phyloP scores from a whole-genome alignment of 148 eudicot genomes.

The Fagopyrum homotropicum region DNA sequence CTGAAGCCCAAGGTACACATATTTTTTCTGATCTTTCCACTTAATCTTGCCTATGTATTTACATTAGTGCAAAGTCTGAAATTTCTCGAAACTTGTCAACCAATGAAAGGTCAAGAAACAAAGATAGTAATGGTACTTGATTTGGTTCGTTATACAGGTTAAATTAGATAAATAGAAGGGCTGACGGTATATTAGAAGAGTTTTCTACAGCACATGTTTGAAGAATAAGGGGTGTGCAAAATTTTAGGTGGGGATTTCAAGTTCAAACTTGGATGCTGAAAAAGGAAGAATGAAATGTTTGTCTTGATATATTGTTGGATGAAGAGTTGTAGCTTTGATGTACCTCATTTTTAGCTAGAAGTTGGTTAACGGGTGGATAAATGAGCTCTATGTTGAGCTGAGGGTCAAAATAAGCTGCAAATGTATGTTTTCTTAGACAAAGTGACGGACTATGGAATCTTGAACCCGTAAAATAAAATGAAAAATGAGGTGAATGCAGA shows the following conservation, averaged over 20 bases:
- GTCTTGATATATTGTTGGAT: background rate
- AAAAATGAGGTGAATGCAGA: background rate
- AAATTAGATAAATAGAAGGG: too few relatives aligned
- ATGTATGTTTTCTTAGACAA: background rate
- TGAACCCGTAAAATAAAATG: background rate
- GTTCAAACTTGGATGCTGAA: background rate
- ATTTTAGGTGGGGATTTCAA: background rate
- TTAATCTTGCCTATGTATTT: background rate
- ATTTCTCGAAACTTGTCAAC: background rate
- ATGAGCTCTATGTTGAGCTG: background rate
- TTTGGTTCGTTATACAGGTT: too few relatives aligned
- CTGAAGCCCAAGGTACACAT: constrained; percentile 67
- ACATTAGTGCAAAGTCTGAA: background rate
- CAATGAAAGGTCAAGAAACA: too few relatives aligned
- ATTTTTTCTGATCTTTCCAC: background rate
- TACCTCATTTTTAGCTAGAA: background rate
- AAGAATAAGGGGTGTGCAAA: too few relatives aligned
- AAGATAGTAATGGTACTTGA: too few relatives aligned
- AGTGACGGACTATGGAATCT: background rate
- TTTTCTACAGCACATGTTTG: too few relatives aligned
- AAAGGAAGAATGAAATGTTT: background rate
- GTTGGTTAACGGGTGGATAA: background rate
- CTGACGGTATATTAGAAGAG: too few relatives aligned
- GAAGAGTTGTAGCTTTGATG: background rate
- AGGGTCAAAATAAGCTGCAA: background rate